These are phyloP conservation scores for Talaromyces sp. DNA, from an alignment of 2,329 filamentous ascomycete genomes.

Conservation along the genomic window DNA sequence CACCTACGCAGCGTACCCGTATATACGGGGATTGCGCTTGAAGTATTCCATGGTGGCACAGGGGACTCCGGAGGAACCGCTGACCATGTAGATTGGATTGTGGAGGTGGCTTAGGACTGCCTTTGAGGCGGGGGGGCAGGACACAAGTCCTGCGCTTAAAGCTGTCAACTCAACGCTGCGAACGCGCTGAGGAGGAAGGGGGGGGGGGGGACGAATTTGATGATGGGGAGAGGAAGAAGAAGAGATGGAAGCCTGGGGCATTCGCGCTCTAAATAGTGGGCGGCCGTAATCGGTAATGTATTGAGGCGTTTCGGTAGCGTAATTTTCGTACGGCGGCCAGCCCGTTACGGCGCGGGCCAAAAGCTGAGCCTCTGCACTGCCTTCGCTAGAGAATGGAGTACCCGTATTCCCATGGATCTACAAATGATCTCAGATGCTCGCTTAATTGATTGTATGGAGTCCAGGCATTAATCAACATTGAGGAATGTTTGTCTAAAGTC, in stretches of 20 bases:
- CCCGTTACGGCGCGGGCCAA: not conserved
- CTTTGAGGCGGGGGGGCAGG: constrained; percentile 11
- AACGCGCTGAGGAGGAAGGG: not conserved
- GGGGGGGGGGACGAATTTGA: not conserved
- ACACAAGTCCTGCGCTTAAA: constrained; percentile 10
- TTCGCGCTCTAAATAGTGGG: not conserved
- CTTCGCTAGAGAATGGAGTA: no score
- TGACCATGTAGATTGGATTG: constrained; percentile 11
- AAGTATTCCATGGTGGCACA: constrained; percentile 12
- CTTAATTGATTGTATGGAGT: no score
- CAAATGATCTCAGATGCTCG: not conserved
- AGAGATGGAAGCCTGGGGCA: not conserved
- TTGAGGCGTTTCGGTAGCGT: not conserved
- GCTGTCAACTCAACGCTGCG: constrained; percentile 9
- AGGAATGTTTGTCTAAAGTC: not conserved
- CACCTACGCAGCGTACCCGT: constrained; percentile 1
- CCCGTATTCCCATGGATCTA: not conserved
- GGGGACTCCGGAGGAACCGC: constrained; percentile 8
- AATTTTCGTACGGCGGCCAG: not conserved
- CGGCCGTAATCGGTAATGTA: not conserved
- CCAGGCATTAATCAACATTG: no score
- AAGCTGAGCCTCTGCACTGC: not conserved
- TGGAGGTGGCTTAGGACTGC: constrained; percentile 3
- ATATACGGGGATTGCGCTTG: not conserved
- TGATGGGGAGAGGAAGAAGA: not conserved